Conservation (phyloP, 2,329 filamentous ascomycete species). For the Penicillium sp. region DNA sequence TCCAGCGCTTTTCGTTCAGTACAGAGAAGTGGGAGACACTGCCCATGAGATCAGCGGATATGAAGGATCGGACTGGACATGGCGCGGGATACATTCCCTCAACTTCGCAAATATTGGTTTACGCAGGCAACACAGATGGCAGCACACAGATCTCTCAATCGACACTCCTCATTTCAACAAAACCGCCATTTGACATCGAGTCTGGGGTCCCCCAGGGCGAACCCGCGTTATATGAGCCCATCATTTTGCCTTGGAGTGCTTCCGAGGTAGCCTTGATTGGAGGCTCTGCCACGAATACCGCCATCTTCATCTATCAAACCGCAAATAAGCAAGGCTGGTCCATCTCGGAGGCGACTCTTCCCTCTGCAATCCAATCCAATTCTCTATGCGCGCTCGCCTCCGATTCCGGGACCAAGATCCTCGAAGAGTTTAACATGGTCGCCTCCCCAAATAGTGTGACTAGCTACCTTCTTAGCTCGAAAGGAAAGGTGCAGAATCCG, state of each 20-base stretch:
- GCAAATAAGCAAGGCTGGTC: constrained; percentile 57
- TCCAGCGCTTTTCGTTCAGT: constrained; percentile 66
- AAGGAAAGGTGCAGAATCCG: constrained; percentile 51
- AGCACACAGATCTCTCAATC: constrained; percentile 60
- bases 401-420: constrained; percentile 67
- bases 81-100: constrained; percentile 70
- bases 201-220: constrained; percentile 57
- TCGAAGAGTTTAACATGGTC: constrained; percentile 75
- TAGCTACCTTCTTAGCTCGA: constrained; percentile 62
- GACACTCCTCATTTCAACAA: constrained; percentile 70
- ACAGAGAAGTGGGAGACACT: constrained; percentile 59
- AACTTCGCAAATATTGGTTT: constrained; percentile 72
- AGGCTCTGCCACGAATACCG: constrained; percentile 62
- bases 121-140: constrained; percentile 69
- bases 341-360: constrained; percentile 63
- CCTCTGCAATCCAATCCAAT: constrained; percentile 57
- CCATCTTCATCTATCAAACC: constrained; percentile 70
- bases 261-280: constrained; percentile 71
- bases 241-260: constrained; percentile 71
- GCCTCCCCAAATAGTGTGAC: constrained; percentile 71
- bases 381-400: constrained; percentile 65
- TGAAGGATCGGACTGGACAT: constrained; percentile 71
- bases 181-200: constrained; percentile 60
- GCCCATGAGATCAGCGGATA: constrained; percentile 49
- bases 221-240: constrained; percentile 64